These are phyloP conservation scores for Candida rishiriensis DNA, from an alignment of 805 yeast genomes.

Conservation along the genomic window DNA sequence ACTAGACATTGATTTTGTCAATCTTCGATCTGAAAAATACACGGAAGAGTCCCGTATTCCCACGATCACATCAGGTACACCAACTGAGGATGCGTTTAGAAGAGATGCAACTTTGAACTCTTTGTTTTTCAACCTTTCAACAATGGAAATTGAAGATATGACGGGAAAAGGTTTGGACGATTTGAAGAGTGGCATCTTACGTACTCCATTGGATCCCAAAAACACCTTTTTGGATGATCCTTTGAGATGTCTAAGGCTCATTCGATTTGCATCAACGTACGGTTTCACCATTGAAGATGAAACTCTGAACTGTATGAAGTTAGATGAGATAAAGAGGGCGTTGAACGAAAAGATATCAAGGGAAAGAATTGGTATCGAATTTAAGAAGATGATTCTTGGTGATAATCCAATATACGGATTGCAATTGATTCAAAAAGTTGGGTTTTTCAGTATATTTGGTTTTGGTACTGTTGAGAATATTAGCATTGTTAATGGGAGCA, in stretches of 20 bases:
- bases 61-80: constrained; percentile 74
- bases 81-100: constrained; percentile 84
- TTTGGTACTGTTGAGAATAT: constrained; percentile 29
- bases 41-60: constrained; percentile 87
- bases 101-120: constrained; percentile 97
- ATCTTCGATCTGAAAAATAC: constrained; percentile 82
- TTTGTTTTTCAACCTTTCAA: constrained; percentile 75
- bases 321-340: constrained; percentile 50
- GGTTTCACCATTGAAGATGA: constrained; percentile 58
- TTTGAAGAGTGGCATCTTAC: constrained; percentile 58
- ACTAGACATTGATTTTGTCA: constrained; percentile 90
- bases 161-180: constrained; percentile 76
- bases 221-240: constrained; percentile 95
- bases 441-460: constrained; percentile 56
- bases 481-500: neutral
- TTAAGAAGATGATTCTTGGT: constrained; percentile 71
- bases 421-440: constrained; percentile 48
- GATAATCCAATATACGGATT: constrained; percentile 61
- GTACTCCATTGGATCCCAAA: constrained; percentile 84
- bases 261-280: constrained; percentile 82
- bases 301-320: constrained; percentile 62
- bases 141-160: constrained; percentile 73
- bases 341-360: constrained; percentile 74
- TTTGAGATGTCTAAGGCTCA: constrained; percentile 75
- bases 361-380: constrained; percentile 85